Evolutionary conservation across 2,329 filamentous ascomycete genomes (phyloP).

Genomic region (Aschersonia sp.): DNA sequence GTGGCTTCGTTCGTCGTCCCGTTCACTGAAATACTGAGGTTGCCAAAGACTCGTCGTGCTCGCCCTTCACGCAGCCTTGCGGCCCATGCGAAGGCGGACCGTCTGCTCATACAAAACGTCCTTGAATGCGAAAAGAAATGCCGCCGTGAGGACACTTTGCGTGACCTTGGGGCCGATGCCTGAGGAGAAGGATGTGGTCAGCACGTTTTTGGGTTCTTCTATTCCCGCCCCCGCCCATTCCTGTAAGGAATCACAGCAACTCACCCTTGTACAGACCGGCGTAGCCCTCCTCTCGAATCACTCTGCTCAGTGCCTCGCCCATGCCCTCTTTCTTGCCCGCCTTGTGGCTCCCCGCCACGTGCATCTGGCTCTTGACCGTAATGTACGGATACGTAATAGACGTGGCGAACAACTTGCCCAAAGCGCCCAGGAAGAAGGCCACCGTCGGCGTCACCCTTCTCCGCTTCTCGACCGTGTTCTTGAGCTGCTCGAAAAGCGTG

Average conservation of each 20-base stretch:
- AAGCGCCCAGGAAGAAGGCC: constrained; percentile 79
- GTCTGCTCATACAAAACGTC: constrained; percentile 85
- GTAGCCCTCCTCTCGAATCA: constrained; percentile 84
- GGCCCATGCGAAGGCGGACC: constrained; percentile 44
- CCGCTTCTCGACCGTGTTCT: constrained; percentile 70
- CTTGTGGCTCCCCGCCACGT: constrained; percentile 58
- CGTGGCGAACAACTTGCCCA: constrained; percentile 91
- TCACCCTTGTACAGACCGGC: constrained; percentile 80
- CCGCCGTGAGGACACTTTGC: constrained; percentile 91
- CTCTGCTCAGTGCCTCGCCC: constrained; percentile 60
- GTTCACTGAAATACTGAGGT: too few relatives aligned
- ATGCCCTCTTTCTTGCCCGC: constrained; percentile 67
- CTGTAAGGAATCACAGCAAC: neutral
- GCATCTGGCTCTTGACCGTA: constrained; percentile 95
- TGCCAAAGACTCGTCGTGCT: neutral
- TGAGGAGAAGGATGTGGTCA: constrained; percentile 18
- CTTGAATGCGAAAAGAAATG: constrained; percentile 96
- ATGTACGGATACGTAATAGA: constrained; percentile 96
- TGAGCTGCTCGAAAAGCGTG: constrained; percentile 96
- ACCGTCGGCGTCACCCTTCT: constrained; percentile 66
- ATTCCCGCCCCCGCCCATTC: neutral
- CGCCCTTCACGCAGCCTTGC: constrained; percentile 6
- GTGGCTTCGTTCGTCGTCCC: too few relatives aligned
- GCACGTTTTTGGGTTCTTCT: neutral
- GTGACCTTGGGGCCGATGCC: constrained; percentile 93